Evolutionary conservation across 208 protist species (phyloP), one percentile per base, ranked within the genome.

Genomic region (Endotrypanum monterogeii): DNA sequence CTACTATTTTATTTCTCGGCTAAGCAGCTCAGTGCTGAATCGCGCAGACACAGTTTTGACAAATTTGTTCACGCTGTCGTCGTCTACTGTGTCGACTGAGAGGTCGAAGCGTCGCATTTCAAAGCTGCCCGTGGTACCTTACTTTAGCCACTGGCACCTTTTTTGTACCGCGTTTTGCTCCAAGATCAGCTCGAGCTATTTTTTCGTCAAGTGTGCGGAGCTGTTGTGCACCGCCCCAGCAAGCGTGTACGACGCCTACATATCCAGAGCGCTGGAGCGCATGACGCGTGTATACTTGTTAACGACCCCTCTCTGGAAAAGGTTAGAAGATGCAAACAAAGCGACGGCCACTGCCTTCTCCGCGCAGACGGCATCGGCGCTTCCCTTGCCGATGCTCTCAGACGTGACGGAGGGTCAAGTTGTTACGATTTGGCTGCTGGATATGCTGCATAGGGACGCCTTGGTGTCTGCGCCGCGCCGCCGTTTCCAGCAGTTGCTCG

Each of bases 121-220:
- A 48, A 55, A 57, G 11, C n/a, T 83, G 50, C 73, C 78, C n/a
- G 63, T 79, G 41, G 46, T 73, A 23, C 83, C 83, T 20, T 67
- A 48, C 4, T 62, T 90, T 14, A 89, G 83, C 30, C 90, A 94
- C 70, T 93, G 88, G 86, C 84, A 94, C 68, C 80, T 94, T 67
- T 83, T 88, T 67, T 94, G 90, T 83, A 93, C 86, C 18, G 74
- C 75, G 35, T 79, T 83, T 55, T 94, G 86, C 83, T 76, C 79
- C 18, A 68, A 74, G 39, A 91, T 92, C 80, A 58, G 73, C 12
- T 79, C 87, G 25, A 76, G 77, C 41, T 93, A 86, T 66, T 94
- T 94, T 73, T 85, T 76, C 20, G 82, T 94, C 12, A 88, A 90
- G 74, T 80, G 84, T 16, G 79, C 90, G 20, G 82, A 92, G 67